Percentiles rank a stretch among this genome's conserved stretches.
phyloP scores from a whole-genome alignment of 352 stramenopile genomes.

The Phytophthora sansomeana region DNA sequence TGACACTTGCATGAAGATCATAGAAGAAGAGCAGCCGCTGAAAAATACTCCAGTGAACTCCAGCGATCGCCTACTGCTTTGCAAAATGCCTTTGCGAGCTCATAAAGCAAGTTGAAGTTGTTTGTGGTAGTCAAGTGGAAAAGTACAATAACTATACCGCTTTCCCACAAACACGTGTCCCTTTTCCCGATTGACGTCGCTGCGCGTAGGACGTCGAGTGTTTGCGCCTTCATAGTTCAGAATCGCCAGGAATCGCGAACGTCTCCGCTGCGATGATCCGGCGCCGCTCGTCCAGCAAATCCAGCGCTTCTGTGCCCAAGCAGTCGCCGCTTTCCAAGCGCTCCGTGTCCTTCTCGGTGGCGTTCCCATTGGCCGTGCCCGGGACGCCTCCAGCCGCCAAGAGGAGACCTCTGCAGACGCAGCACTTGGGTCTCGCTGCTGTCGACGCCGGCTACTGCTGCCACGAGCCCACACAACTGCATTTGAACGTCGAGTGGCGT shows the following conservation, averaged over 20 bases:
- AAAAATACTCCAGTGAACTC: no score
- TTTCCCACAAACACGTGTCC: background rate
- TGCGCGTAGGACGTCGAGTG: background rate
- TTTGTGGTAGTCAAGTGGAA: no score
- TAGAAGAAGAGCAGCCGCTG: no score
- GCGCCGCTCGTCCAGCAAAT: background rate
- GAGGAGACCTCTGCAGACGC: slow-evolving; percentile 31
- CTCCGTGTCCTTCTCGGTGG: slow-evolving; percentile 16
- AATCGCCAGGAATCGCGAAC: background rate
- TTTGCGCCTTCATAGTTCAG: slow-evolving; percentile 3
- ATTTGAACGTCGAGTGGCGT: slow-evolving; percentile 37
- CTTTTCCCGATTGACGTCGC: background rate
- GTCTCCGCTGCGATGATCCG: slow-evolving; percentile 11
- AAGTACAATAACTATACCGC: no score
- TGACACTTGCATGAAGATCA: no score
- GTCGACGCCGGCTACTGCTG: slow-evolving; percentile 48
- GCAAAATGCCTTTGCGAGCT: no score
- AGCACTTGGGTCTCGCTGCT: slow-evolving; percentile 44
- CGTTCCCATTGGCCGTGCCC: slow-evolving; percentile 17
- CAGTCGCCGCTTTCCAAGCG: slow-evolving; percentile 1
- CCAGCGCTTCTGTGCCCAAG: slow-evolving; percentile 1
- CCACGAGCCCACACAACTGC: slow-evolving; percentile 41
- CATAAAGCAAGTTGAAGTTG: no score
- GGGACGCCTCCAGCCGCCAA: slow-evolving; percentile 22
- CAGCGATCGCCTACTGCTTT: no score